These are phyloP conservation scores for Physcomitrium patens DNA, from an alignment of 225 moss, liverwort and hornwort species.

Conservation along the genomic window DNA sequence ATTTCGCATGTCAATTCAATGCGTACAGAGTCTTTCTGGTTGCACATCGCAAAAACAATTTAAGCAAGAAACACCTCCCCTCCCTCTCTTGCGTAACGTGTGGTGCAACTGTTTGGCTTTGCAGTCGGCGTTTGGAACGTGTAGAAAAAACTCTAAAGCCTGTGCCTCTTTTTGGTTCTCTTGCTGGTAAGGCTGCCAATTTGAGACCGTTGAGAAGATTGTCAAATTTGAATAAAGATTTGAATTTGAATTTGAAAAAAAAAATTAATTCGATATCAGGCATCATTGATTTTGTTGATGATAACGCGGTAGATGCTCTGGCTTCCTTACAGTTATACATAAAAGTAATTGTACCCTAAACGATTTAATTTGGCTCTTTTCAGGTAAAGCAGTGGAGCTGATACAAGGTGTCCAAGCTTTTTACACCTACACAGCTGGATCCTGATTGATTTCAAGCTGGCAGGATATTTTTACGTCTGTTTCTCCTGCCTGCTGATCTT, in stretches of 20 bases:
- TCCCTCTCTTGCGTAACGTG: too few relatives aligned
- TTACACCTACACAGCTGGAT: slow-evolving; percentile 90
- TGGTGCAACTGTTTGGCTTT: slow-evolving; percentile 1
- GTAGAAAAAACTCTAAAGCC: slow-evolving; percentile 57
- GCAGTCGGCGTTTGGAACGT: slow-evolving; percentile 53
- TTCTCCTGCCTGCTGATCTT: slow-evolving; percentile 25
- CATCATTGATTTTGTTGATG: not conserved
- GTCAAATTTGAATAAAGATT: not conserved
- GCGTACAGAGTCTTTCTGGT: not conserved
- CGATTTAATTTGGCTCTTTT: not conserved
- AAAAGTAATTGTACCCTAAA: not conserved
- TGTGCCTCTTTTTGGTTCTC: slow-evolving; percentile 66
- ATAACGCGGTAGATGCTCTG: too few relatives aligned
- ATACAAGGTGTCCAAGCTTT: slow-evolving; percentile 86
- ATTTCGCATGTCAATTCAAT: not conserved
- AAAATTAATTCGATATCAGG: too few relatives aligned
- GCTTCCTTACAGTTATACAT: not conserved
- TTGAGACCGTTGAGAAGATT: not conserved
- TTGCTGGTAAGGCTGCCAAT: slow-evolving; percentile 45
- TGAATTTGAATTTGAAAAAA: too few relatives aligned
- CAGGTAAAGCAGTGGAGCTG: slow-evolving; percentile 94
- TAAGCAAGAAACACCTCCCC: too few relatives aligned
- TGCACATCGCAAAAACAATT: too few relatives aligned
- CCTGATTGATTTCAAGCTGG: slow-evolving; percentile 44
- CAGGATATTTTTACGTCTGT: slow-evolving; percentile 22